Conservation (phyloP, 2,329 filamentous ascomycete species). For the Diaporthe citriasiana region DNA sequence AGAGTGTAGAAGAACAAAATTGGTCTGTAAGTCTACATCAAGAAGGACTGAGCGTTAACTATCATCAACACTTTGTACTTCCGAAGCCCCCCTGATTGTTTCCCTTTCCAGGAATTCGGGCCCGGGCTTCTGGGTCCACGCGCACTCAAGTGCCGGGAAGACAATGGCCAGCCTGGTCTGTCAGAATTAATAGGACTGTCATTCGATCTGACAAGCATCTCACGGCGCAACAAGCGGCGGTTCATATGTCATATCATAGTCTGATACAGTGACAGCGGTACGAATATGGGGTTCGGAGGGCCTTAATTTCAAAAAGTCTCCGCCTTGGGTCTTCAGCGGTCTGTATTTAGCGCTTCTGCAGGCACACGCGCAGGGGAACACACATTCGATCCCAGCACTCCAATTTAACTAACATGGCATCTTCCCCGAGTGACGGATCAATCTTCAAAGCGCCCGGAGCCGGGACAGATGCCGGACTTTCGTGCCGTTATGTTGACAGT, state of each 20-base stretch:
- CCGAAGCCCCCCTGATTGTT: neutral
- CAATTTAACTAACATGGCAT: conserved; percentile 17
- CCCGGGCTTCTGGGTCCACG: neutral
- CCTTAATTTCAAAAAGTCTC: conserved; percentile 25
- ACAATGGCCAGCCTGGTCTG: neutral
- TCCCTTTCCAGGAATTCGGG: neutral
- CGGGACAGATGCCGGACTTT: neutral
- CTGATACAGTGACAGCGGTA: conserved; percentile 3
- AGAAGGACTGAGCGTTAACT: neutral
- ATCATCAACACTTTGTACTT: neutral
- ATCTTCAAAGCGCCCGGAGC: neutral
- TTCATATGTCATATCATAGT: neutral
- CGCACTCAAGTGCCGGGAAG: neutral
- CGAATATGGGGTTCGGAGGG: neutral
- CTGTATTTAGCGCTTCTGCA: neutral
- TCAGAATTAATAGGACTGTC: neutral
- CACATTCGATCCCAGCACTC: neutral
- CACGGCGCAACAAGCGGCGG: neutral
- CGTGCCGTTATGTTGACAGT: neutral
- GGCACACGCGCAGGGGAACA: neutral
- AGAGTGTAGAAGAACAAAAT: neutral
- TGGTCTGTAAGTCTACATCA: neutral
- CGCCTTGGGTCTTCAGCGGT: neutral
- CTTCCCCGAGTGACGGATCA: neutral
- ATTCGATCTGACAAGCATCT: neutral